Evolutionary conservation across 805 yeast genomes (phyloP).

Genomic region (Sungouiella blattae): DNA sequence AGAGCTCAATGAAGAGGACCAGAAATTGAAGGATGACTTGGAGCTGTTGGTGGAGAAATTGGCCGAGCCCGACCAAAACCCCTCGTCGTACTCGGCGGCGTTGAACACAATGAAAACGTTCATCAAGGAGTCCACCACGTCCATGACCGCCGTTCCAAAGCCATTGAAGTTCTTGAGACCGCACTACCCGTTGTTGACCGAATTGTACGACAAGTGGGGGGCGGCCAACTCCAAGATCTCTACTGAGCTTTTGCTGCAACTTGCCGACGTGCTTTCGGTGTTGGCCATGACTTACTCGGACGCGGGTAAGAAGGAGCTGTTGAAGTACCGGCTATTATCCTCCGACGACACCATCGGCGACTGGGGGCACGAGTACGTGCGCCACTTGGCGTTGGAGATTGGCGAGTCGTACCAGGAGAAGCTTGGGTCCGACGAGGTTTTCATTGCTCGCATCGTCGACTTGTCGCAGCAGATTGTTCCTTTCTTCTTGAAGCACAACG

Average conservation of each 20-base stretch:
- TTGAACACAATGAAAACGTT: constrained; percentile 67
- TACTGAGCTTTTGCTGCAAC: constrained; percentile 43
- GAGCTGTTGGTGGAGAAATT: constrained; percentile 83
- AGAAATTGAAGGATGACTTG: constrained; percentile 77
- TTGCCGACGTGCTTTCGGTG: constrained; percentile 89
- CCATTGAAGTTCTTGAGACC: constrained; percentile 95
- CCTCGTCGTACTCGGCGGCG: constrained; percentile 54
- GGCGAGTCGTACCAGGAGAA: constrained; percentile 76
- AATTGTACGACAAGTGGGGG: constrained; percentile 66
- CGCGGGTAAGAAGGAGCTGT: constrained; percentile 71
- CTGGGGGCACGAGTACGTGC: constrained; percentile 98
- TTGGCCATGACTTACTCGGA: constrained; percentile 93
- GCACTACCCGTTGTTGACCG: constrained; percentile 66
- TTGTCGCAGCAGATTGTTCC: constrained; percentile 81
- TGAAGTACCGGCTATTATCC: constrained; percentile 67
- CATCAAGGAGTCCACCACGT: constrained; percentile 90
- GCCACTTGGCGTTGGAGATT: constrained; percentile 92
- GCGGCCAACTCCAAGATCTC: constrained; percentile 18
- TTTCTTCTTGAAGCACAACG: constrained; percentile 87
- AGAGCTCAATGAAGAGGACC: constrained; percentile 91
- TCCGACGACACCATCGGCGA: constrained; percentile 61
- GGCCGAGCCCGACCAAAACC: constrained; percentile 44
- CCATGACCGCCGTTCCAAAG: constrained; percentile 99
- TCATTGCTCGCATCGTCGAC: constrained; percentile 46
- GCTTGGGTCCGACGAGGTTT: constrained; percentile 32